Evolutionary conservation across 2,329 filamentous ascomycete species (phyloP).

Genomic region (Botrytis fragariae): DNA sequence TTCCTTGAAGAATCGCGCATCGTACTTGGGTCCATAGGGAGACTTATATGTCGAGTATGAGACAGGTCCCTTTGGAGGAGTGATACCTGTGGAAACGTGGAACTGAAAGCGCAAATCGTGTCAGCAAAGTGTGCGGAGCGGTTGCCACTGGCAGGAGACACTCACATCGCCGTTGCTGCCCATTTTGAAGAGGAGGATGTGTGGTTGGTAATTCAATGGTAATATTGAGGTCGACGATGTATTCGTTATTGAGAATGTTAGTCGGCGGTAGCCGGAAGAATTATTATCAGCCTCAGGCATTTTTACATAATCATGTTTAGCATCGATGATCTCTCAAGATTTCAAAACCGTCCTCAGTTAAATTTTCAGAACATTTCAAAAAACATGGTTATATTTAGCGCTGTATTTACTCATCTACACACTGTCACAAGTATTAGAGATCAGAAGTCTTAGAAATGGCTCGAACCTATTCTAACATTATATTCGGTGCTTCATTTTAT

Average conservation of each 20-base stretch:
- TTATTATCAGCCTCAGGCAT: background rate
- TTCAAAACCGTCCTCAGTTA: background rate
- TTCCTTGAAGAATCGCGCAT: background rate
- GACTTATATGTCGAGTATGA: slow-evolving; percentile 51
- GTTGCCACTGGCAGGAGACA: background rate
- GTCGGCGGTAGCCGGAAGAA: slow-evolving; percentile 19
- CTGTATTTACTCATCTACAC: background rate
- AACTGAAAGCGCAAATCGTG: slow-evolving; percentile 21
- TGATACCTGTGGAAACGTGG: slow-evolving; percentile 28
- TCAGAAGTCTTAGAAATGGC: no score
- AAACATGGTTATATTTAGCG: background rate
- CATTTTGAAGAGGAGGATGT: slow-evolving; percentile 14
- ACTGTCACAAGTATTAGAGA: no score
- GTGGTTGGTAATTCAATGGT: slow-evolving; percentile 9
- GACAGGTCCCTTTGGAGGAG: slow-evolving; percentile 20
- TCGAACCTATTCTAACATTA: background rate
- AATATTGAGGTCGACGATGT: slow-evolving; percentile 14
- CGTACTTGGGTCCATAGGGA: slow-evolving; percentile 65
- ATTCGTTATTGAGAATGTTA: slow-evolving; percentile 18
- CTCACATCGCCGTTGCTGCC: slow-evolving; percentile 14
- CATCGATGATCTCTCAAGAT: background rate
- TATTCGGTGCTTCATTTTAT: background rate
- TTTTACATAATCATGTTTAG: background rate
- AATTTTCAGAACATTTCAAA: background rate
- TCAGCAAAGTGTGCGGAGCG: background rate